Percentiles rank a stretch among this genome's conserved stretches.
These are phyloP conservation scores for Lonicera japonica DNA, from an alignment of 129 eudicot species.

Conservation along the genomic window DNA sequence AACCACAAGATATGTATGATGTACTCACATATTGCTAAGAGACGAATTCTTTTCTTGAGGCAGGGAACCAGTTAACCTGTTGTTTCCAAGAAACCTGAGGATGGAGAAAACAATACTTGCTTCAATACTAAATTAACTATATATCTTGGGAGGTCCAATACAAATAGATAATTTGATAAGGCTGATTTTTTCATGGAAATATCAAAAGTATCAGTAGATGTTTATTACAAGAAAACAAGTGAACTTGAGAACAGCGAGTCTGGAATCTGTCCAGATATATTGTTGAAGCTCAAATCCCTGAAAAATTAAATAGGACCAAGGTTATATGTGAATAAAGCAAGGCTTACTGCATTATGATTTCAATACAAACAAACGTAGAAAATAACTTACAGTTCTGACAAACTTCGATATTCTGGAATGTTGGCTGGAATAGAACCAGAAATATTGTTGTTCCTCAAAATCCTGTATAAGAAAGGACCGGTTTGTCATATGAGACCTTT, in stretches of 20 bases:
- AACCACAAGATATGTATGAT: not conserved
- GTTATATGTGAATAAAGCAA: not conserved
- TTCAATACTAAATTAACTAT: not conserved
- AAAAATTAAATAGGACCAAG: constrained; percentile 10
- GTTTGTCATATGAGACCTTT: constrained; percentile 2
- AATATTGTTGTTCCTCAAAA: constrained; percentile 59
- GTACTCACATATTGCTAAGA: constrained; percentile 52
- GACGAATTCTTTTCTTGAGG: constrained; percentile 38
- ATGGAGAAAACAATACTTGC: constrained; percentile 2
- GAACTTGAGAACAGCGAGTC: constrained; percentile 44
- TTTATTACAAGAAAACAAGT: constrained; percentile 49
- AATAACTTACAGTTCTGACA: constrained; percentile 56
- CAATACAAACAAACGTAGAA: not conserved
- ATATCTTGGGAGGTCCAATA: not conserved
- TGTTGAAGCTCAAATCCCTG: constrained; percentile 94
- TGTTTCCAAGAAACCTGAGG: constrained; percentile 81
- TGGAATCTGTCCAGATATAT: constrained; percentile 60
- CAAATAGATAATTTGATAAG: not conserved
- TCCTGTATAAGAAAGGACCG: constrained; percentile 27
- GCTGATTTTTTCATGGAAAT: not conserved
- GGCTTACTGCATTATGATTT: not conserved
- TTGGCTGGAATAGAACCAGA: constrained; percentile 63
- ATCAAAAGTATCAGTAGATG: constrained; percentile 1
- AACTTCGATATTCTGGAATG: constrained; percentile 39
- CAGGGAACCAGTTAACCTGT: constrained; percentile 51